Evolutionary conservation across 495 filamentous ascomycete genomes (phyloP).

Genomic region (Trypethelium eluteriae): DNA sequence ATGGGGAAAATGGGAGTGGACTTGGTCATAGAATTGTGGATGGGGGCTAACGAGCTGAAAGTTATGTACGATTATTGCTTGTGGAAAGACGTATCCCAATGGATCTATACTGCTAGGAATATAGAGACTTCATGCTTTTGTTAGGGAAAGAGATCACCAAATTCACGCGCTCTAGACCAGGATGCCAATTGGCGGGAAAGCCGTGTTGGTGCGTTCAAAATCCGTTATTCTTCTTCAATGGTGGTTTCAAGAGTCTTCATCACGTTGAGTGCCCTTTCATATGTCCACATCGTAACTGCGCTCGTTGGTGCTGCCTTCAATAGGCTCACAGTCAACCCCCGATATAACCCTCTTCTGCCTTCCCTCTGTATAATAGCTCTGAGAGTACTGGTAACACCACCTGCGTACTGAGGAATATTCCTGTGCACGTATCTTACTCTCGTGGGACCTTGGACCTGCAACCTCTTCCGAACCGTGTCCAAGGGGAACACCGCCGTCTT

Average conservation of each 20-base stretch:
- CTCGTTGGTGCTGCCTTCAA: constrained; percentile 91
- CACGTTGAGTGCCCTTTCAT: constrained; percentile 54
- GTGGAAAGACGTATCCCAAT: neutral
- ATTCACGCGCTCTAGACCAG: no score
- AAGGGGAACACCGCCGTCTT: constrained; percentile 90
- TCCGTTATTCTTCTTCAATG: neutral
- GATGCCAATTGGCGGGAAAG: no score
- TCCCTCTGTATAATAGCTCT: constrained; percentile 60
- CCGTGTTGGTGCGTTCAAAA: neutral
- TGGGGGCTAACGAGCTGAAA: neutral
- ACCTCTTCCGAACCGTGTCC: constrained; percentile 84
- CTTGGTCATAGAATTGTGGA: neutral
- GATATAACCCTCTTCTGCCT: constrained; percentile 73
- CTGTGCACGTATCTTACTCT: constrained; percentile 67
- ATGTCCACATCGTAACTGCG: constrained; percentile 98
- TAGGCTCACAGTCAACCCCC: constrained; percentile 79
- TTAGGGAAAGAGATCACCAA: no score
- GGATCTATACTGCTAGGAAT: neutral
- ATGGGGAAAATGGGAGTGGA: neutral
- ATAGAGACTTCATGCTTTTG: no score
- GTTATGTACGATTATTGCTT: neutral
- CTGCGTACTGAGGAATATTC: constrained; percentile 75
- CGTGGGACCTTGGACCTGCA: constrained; percentile 93
- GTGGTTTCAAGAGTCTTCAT: constrained; percentile 13
- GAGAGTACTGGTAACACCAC: constrained; percentile 58